Evolutionary conservation across 345 rosid genomes (phyloP).

Genomic region (Eucalyptus dawsonii): DNA sequence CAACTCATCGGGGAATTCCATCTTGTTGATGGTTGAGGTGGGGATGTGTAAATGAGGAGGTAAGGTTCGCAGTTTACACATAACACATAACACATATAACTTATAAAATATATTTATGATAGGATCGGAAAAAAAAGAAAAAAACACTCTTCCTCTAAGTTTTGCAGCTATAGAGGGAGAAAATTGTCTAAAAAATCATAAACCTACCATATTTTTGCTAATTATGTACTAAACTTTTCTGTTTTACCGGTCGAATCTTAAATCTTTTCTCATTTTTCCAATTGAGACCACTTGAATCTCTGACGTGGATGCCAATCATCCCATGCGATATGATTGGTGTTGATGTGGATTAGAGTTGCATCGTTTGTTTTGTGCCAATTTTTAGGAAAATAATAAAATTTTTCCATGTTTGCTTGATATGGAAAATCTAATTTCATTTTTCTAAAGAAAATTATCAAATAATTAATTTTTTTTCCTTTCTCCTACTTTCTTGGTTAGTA

Average conservation of each 20-base stretch:
- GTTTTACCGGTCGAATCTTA: fast-evolving
- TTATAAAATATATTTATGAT: too few species aligned
- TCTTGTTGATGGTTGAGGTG: background rate
- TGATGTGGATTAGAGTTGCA: fast-evolving
- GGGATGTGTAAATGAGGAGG: background rate
- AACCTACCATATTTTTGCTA: fast-evolving
- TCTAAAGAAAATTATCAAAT: too few species aligned
- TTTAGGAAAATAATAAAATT: too few species aligned
- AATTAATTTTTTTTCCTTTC: too few species aligned
- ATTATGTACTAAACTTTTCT: fast-evolving
- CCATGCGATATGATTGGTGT: fast-evolving
- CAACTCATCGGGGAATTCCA: background rate
- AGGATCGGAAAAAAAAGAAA: too few species aligned
- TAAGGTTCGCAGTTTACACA: fast-evolving
- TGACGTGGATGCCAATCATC: too few species aligned
- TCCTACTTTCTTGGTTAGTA: too few species aligned
- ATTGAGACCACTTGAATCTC: fast-evolving
- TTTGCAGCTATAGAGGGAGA: fast-evolving
- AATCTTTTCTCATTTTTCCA: fast-evolving
- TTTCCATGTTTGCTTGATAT: fast-evolving
- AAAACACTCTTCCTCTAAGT: too few species aligned
- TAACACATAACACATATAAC: too few species aligned
- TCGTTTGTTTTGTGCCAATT: too few species aligned
- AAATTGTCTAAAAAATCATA: too few species aligned
- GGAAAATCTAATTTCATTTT: too few species aligned